Evolutionary conservation across 805 yeast genomes (phyloP).

Genomic region (Naumovozyma castellii): DNA sequence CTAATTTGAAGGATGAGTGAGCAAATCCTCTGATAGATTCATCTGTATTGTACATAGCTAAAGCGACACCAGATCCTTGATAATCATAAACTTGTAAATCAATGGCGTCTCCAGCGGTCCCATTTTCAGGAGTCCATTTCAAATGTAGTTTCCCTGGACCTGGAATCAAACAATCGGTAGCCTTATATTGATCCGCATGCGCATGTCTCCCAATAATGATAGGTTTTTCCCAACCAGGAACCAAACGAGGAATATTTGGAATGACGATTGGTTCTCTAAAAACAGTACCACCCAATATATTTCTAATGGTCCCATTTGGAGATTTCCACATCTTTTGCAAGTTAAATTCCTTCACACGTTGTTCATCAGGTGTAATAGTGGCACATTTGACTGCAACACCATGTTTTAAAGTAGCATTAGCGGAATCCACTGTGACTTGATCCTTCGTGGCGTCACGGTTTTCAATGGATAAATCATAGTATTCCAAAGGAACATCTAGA

Average conservation of each 20-base stretch:
- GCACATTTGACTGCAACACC: constrained; percentile 84
- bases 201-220: constrained; percentile 83
- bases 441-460: constrained; percentile 65
- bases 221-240: constrained; percentile 75
- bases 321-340: constrained; percentile 79
- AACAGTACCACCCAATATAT: constrained; percentile 73
- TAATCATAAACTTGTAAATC: constrained; percentile 46
- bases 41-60: constrained; percentile 79
- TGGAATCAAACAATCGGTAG: constrained; percentile 61
- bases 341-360: constrained; percentile 62
- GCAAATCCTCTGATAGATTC: constrained; percentile 72
- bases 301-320: constrained; percentile 78
- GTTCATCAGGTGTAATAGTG: constrained; percentile 78
- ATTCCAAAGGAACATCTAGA: constrained; percentile 63
- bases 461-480: constrained; percentile 63
- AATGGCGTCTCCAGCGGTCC: constrained; percentile 31
- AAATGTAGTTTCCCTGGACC: constrained; percentile 54
- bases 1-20: constrained; percentile 69
- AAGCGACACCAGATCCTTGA: constrained; percentile 54
- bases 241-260: constrained; percentile 64
- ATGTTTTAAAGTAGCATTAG: constrained; percentile 60
- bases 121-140: constrained; percentile 55
- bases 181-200: constrained; percentile 76
- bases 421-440: constrained; percentile 68
- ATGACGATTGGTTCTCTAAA: constrained; percentile 79